Evolutionary conservation across 495 filamentous ascomycete genomes (phyloP).

Genomic region (Cercophora sp.): DNA sequence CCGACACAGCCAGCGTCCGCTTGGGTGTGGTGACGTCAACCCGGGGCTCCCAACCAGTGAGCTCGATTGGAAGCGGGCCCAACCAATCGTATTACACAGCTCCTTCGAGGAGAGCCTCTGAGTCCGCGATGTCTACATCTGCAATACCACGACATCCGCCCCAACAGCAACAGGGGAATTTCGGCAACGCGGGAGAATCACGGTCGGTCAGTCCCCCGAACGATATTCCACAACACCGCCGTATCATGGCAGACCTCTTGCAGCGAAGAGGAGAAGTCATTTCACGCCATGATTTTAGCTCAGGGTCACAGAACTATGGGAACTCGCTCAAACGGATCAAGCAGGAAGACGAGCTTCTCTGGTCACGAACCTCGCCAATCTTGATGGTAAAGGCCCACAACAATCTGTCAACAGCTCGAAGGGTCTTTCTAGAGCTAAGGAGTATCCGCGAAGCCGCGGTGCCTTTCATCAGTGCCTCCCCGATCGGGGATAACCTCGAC

Average conservation of each 20-base stretch:
- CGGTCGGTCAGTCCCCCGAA: not conserved
- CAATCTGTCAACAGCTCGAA: not conserved
- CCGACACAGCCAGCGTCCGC: not conserved
- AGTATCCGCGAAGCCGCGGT: slow-evolving; percentile 12
- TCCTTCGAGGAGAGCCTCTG: not conserved
- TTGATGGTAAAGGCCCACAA: slow-evolving; percentile 15
- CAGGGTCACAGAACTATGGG: not conserved
- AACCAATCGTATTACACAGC: not conserved
- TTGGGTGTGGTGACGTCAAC: not conserved
- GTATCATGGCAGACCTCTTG: not conserved
- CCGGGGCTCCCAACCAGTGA: not conserved
- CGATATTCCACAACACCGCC: slow-evolving; percentile 8
- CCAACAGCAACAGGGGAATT: not conserved
- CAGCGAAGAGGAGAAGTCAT: not conserved
- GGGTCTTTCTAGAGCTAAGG: slow-evolving; percentile 17
- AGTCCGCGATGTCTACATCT: too few species aligned
- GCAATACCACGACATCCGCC: not conserved
- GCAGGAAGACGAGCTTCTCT: not conserved
- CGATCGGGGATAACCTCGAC: slow-evolving; percentile 7
- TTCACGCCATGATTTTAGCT: not conserved
- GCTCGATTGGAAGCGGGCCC: not conserved
- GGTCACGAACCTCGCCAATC: slow-evolving; percentile 3
- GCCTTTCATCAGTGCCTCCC: slow-evolving; percentile 16
- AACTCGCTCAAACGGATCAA: not conserved
- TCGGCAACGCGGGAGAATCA: not conserved